Evolutionary conservation across 2,329 filamentous ascomycete species (phyloP).

Genomic region (Colletotrichum sp.): DNA sequence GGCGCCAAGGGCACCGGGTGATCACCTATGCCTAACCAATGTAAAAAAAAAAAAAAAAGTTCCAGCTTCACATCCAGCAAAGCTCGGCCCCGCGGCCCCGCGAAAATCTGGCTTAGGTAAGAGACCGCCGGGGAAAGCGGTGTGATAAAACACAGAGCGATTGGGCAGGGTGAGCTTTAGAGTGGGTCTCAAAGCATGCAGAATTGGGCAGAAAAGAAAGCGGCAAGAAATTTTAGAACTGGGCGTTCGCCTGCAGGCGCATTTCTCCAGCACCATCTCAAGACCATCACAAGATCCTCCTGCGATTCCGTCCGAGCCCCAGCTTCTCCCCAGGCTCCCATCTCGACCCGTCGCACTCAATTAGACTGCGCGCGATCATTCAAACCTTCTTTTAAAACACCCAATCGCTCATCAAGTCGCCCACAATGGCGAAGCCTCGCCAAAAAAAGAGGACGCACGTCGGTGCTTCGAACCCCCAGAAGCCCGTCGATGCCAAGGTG

Average conservation of each 20-base stretch:
- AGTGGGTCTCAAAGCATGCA: not conserved
- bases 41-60: not conserved
- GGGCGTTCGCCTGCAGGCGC: not conserved
- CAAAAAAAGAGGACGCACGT: constrained; percentile 90
- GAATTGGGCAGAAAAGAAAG: not conserved
- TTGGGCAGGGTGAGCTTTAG: not conserved
- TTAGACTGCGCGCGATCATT: not conserved
- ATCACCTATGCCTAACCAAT: not conserved
- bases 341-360: not conserved
- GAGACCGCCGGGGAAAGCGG: not conserved
- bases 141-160: not conserved
- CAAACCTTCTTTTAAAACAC: constrained; percentile 6
- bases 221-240: not conserved
- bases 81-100: not conserved
- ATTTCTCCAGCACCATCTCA: not conserved
- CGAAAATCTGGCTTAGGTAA: not conserved
- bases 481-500: constrained; percentile 61
- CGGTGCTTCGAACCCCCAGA: constrained; percentile 64
- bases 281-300: not conserved
- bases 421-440: constrained; percentile 77
- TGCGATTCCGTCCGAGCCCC: not conserved
- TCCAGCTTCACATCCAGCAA: not conserved
- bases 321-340: not conserved
- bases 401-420: constrained; percentile 6
- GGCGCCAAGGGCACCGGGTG: not conserved